These are phyloP conservation scores for Grigorovia jiainica DNA, from an alignment of 805 yeast genomes.

Conservation along the genomic window DNA sequence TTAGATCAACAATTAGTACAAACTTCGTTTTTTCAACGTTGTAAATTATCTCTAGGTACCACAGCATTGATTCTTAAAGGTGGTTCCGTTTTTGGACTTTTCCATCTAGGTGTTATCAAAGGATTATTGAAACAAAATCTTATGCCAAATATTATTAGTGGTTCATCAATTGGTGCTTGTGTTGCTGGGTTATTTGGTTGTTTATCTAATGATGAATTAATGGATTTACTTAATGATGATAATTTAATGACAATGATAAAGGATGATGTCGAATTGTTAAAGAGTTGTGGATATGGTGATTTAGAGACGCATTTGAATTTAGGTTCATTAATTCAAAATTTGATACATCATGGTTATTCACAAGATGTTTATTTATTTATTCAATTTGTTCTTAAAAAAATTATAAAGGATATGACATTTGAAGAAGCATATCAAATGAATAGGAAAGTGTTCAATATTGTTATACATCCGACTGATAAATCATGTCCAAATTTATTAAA, in stretches of 20 bases:
- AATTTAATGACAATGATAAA: conserved; percentile 36
- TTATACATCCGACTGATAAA: conserved; percentile 62
- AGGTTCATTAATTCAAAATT: conserved; percentile 65
- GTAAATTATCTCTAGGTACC: conserved; percentile 77
- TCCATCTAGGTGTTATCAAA: conserved; percentile 87
- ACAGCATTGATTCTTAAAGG: conserved; percentile 91
- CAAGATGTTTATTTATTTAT: conserved; percentile 75
- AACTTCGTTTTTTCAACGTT: conserved; percentile 72
- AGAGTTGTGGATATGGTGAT: conserved; percentile 36
- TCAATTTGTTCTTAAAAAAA: conserved; percentile 57
- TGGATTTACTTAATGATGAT: conserved; percentile 32
- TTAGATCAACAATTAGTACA: conserved; percentile 43
- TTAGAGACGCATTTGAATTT: conserved; percentile 30
- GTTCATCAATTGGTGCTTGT: conserved; percentile 89
- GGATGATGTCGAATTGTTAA: conserved; percentile 50
- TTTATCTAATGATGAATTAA: conserved; percentile 55
- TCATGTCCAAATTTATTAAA: conserved; percentile 67
- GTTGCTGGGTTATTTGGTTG: conserved; percentile 82
- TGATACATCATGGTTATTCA: conserved; percentile 71
- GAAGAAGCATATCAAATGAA: conserved; percentile 84
- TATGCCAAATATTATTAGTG: conserved; percentile 79
- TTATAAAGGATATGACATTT: conserved; percentile 78
- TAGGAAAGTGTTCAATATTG: conserved; percentile 70
- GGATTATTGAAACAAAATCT: conserved; percentile 68
- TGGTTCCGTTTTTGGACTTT: conserved; percentile 87